Base-by-base conservation (phyloP, 306 rosid genomes). In the Malus sieversii region DNA sequence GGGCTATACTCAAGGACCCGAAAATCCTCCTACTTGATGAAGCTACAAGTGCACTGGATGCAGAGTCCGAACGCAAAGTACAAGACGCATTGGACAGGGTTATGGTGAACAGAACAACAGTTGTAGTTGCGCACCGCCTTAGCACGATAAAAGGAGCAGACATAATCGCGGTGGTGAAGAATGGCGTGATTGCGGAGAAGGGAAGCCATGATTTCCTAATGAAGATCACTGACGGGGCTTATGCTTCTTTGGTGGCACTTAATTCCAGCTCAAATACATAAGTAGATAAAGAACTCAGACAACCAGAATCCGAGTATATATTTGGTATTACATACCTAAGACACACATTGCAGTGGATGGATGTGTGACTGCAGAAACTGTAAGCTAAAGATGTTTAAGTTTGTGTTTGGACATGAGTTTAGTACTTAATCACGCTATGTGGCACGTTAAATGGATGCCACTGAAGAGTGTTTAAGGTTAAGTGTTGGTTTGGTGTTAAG, bases 31-130 rank as follows among this genome's bases (percentile, higher is more conserved):
- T 92, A 81, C 93, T 95, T 5, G 98, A 95, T 71, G 97, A 95
- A 80, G 97, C 97, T 23, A 95, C 97, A 4, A 92, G 97, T 80
- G 98, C 98, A 25, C 78, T 95, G 8, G 97, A 92, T 76, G 97
- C 93, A 1, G 96, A 95, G 71, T 95, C 98, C 0, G 97, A 95
- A 63, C 78, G 88, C 2, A 55, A 92, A 11, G 98, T 95, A 10
- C 97, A 95, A 75, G 93, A 92, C n/a, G 98, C 98, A 30, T 72
- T 95, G 62, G 98, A 95, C 33, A 84, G 76, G 65, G 97, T 92
- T 5, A 92, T 89, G 87, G 84, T 90, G 75, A 77, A 86, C 30
- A 83, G 97, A 85, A 95, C 99, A 6, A 89, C 97, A 10, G 79
- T 95, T 2, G 97, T 95, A 4, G 96, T 95, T 5, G 99, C 97